Percentiles rank a stretch among this genome's conserved stretches.
phyloP scores from a whole-genome alignment of 352 stramenopile genomes.

The Pythium dissotocum region DNA sequence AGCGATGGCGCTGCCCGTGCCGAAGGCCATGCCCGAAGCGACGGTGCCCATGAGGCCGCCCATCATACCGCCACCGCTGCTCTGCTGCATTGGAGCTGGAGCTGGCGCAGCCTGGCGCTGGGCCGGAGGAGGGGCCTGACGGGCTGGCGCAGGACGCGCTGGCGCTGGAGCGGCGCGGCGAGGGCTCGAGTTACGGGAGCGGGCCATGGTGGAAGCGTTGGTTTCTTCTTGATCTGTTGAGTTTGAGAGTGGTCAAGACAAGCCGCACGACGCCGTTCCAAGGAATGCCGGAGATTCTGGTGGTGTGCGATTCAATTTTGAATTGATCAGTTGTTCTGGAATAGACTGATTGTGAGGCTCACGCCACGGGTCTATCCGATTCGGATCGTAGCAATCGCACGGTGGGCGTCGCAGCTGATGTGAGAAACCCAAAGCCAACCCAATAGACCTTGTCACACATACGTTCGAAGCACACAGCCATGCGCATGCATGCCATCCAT shows the following conservation, averaged over 20 bases:
- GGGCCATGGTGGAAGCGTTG: conserved; percentile 43
- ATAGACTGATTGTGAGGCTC: background rate
- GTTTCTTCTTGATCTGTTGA: conserved; percentile 21
- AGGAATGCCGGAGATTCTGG: conserved; percentile 31
- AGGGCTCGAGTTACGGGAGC: conserved; percentile 63
- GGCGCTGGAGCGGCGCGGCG: conserved; percentile 37
- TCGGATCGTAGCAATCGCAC: background rate
- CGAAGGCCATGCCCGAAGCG: conserved; percentile 97
- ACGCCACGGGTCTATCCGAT: background rate
- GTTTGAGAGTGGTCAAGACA: conserved; percentile 28
- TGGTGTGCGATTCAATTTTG: conserved; percentile 20
- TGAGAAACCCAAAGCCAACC: background rate
- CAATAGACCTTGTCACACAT: background rate
- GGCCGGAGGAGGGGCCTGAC: conserved; percentile 50
- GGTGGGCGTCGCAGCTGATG: background rate
- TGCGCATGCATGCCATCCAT: background rate
- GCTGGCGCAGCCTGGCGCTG: conserved; percentile 49
- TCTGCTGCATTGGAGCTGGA: conserved; percentile 51
- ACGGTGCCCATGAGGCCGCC: conserved; percentile 95
- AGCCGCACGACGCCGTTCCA: conserved; percentile 33
- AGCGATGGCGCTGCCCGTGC: conserved; percentile 95
- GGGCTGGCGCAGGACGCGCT: conserved; percentile 42
- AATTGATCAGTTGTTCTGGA: conserved; percentile 10
- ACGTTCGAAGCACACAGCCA: background rate
- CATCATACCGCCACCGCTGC: conserved; percentile 88